phyloP scores from a whole-genome alignment of 148 eudicot species.

The Agrostemma githago region DNA sequence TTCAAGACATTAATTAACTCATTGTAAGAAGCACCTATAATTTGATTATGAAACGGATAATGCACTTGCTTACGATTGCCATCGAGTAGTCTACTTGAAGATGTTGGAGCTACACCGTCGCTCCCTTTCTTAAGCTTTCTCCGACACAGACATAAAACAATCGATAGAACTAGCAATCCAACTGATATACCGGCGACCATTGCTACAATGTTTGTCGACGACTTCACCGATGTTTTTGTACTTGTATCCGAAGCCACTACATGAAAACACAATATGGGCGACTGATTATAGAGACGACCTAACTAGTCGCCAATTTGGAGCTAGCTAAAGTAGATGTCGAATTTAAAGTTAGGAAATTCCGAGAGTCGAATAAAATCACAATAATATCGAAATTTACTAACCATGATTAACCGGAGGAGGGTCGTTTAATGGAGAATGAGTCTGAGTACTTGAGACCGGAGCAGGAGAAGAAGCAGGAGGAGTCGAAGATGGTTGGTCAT shows the following conservation, averaged over 20 bases:
- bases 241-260: background rate
- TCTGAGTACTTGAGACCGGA: background rate
- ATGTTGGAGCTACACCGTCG: background rate
- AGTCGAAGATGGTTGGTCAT: background rate
- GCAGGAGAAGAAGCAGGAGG: slow-evolving; percentile 9
- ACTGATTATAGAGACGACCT: too few relatives aligned
- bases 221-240: background rate
- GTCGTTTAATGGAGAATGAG: background rate
- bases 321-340: background rate
- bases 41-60: background rate
- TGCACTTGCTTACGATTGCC: slow-evolving; percentile 10
- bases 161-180: background rate
- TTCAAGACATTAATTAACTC: background rate
- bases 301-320: too few relatives aligned
- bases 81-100: background rate
- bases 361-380: background rate
- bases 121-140: background rate
- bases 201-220: background rate
- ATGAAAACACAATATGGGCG: too few relatives aligned
- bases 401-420: background rate
- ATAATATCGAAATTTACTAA: background rate
- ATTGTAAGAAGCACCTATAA: too few relatives aligned
- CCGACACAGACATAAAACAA: background rate
- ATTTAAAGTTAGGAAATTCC: background rate
- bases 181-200: background rate